Conservation (phyloP, 345 rosid genomes). For the Tarenaya hassleriana region DNA sequence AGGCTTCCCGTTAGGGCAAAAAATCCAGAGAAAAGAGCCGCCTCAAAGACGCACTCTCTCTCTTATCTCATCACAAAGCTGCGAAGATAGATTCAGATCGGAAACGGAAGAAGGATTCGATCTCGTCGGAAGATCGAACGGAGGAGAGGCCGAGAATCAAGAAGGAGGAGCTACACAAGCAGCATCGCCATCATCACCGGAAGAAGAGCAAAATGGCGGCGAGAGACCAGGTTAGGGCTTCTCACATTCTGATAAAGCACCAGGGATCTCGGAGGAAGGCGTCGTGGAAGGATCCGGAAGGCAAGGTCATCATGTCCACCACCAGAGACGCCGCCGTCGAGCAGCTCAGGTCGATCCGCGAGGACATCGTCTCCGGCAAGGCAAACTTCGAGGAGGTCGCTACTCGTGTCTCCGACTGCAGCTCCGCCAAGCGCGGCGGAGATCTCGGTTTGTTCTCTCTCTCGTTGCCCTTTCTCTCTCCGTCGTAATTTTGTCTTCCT, state of each 20-base stretch:
- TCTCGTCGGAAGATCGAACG: slow-evolving; percentile 40
- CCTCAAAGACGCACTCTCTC: too few species aligned
- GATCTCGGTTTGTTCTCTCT: slow-evolving; percentile 60
- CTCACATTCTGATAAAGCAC: slow-evolving; percentile 91
- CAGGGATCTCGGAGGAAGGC: slow-evolving; percentile 90
- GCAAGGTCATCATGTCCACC: slow-evolving; percentile 55
- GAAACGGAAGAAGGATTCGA: slow-evolving; percentile 42
- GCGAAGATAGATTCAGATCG: slow-evolving; percentile 55
- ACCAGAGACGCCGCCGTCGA: slow-evolving; percentile 68
- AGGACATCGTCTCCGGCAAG: slow-evolving; percentile 72
- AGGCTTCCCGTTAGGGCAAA: too few species aligned
- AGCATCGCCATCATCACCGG: slow-evolving; percentile 24
- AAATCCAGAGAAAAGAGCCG: too few species aligned
- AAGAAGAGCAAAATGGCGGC: slow-evolving; percentile 42
- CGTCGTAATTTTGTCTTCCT: neutral
- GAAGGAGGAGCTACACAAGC: slow-evolving; percentile 22
- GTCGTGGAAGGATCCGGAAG: slow-evolving; percentile 98
- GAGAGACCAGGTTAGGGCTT: slow-evolving; percentile 59
- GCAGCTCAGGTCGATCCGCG: slow-evolving; percentile 61
- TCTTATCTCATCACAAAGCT: neutral
- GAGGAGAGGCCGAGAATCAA: slow-evolving; percentile 18
- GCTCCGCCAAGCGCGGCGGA: slow-evolving; percentile 97
- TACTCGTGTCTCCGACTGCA: slow-evolving; percentile 74
- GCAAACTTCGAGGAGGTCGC: slow-evolving; percentile 77
- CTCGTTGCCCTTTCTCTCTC: neutral